phyloP scores from a whole-genome alignment of 306 rosid species.

The Herpetospermum pedunculosum region DNA sequence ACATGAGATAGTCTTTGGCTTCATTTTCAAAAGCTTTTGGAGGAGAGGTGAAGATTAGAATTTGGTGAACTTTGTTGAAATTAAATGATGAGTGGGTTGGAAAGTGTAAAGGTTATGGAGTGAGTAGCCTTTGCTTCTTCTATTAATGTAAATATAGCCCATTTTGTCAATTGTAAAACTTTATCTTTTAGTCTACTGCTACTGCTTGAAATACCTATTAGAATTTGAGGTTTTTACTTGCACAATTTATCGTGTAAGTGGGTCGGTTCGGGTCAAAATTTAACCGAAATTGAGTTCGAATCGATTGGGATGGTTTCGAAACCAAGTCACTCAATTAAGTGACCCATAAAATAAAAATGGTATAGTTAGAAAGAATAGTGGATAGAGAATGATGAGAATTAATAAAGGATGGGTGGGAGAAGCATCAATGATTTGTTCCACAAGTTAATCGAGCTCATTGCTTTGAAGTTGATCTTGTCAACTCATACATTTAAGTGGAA shows the following conservation, averaged over 20 bases:
- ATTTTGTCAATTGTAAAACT: slow-evolving; percentile 2
- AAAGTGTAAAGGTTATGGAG: slow-evolving; percentile 2
- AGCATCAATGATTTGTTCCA: slow-evolving; percentile 1
- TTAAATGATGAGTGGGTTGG: background rate
- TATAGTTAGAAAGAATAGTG: background rate
- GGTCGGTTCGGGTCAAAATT: background rate
- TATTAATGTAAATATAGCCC: slow-evolving; percentile 4
- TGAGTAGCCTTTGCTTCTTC: slow-evolving; percentile 7
- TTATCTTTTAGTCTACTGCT: background rate
- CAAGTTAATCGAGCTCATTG: background rate
- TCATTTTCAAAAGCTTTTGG: slow-evolving; percentile 1
- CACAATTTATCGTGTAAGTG: background rate
- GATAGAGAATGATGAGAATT: background rate
- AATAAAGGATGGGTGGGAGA: slow-evolving; percentile 1
- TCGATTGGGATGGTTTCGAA: background rate
- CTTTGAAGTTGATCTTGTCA: slow-evolving; percentile 2
- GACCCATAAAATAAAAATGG: background rate
- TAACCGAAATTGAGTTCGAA: background rate
- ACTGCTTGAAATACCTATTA: background rate
- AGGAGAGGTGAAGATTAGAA: slow-evolving; percentile 5
- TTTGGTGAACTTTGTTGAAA: background rate
- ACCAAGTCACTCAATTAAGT: background rate
- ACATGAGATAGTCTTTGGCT: background rate
- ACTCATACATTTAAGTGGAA: background rate
- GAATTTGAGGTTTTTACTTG: background rate